Percentiles rank a stretch among this genome's conserved stretches.
Evolutionary conservation across 169 alveolate species (phyloP).

Genomic region (Eimeria sp.): DNA sequence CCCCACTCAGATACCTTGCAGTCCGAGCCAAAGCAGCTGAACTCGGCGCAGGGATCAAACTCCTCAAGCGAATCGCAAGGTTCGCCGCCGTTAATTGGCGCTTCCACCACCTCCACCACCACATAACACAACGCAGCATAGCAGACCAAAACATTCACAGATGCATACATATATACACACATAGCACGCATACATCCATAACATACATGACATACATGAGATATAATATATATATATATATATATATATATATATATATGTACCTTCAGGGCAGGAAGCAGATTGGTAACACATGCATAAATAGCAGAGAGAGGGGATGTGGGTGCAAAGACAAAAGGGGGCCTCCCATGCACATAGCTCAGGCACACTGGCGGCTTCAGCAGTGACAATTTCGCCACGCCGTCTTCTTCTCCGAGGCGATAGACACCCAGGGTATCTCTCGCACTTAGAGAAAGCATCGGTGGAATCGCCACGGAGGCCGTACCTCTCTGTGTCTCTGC

Average conservation of each 20-base stretch:
- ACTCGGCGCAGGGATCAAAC: constrained; percentile 82
- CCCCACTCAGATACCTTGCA: constrained; percentile 88
- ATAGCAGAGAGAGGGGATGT: background rate
- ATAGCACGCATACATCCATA: too few relatives aligned
- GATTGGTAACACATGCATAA: background rate
- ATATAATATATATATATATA: too few relatives aligned
- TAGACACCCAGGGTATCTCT: background rate
- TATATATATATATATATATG: too few relatives aligned
- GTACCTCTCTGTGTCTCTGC: constrained; percentile 63
- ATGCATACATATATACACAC: too few relatives aligned
- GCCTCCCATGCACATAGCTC: background rate
- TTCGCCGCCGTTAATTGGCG: constrained; percentile 83
- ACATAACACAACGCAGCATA: background rate
- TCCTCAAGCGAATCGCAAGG: constrained; percentile 83
- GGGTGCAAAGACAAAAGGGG: background rate
- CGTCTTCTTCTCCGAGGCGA: background rate
- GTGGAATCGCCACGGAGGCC: background rate
- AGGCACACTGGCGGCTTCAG: background rate
- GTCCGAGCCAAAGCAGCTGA: constrained; percentile 81
- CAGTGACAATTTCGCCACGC: background rate
- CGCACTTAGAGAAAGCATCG: background rate
- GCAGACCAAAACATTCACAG: too few relatives aligned
- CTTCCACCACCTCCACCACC: constrained; percentile 35
- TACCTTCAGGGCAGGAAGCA: background rate
- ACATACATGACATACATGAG: background rate